Conservation (phyloP, 768 basidiomycete genomes). For the Amanita muscaria region DNA sequence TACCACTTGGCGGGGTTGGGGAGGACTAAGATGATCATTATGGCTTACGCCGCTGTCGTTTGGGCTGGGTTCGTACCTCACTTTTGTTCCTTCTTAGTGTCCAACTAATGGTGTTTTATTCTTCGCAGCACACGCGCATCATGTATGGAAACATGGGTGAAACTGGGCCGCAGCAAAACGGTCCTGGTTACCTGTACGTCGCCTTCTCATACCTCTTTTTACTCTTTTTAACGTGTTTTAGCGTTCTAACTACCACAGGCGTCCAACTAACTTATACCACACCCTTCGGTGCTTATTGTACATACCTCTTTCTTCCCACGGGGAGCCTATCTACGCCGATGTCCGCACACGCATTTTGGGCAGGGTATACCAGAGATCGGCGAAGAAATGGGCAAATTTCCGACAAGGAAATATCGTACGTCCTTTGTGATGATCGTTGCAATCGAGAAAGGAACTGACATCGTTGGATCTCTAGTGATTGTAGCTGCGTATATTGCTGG, state of each 20-base stretch:
- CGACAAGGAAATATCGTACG: constrained; percentile 43
- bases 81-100: constrained; percentile 1
- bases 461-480: not conserved
- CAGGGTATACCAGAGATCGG: constrained; percentile 81
- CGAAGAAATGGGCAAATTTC: constrained; percentile 46
- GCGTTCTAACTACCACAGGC: constrained; percentile 34
- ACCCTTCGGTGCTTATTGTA: constrained; percentile 81
- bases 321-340: constrained; percentile 74
- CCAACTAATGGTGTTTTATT: not conserved
- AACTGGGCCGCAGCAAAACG: constrained; percentile 52
- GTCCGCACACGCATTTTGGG: constrained; percentile 84
- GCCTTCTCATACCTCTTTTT: not conserved
- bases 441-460: not conserved
- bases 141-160: constrained; percentile 82
- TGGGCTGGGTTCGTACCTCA: constrained; percentile 79
- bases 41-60: constrained; percentile 81
- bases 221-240: not conserved
- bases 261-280: constrained; percentile 90
- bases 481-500: not conserved
- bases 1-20: constrained; percentile 58
- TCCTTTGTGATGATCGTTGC: constrained; percentile 6
- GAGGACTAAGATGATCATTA: constrained; percentile 50
- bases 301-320: constrained; percentile 81
- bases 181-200: constrained; percentile 44
- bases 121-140: constrained; percentile 71